These are phyloP conservation scores for Solanum raphanifolium DNA, from an alignment of 257 asterid genomes.

Conservation along the genomic window DNA sequence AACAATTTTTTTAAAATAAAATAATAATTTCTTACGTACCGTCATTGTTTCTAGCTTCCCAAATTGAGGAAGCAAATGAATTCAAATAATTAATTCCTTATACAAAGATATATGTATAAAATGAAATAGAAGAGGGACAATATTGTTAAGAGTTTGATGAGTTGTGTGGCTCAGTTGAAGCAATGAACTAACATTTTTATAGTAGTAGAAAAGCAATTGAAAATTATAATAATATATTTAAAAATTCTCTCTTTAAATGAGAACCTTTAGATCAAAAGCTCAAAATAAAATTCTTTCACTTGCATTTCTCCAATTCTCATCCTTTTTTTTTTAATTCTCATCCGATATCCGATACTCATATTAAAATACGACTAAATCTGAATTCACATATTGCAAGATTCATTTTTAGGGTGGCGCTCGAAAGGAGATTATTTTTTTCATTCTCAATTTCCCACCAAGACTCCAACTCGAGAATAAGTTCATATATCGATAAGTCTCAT, in stretches of 20 bases:
- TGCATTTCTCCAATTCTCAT: not conserved
- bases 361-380: not conserved
- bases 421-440: not conserved
- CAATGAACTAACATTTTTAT: not conserved
- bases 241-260: not conserved
- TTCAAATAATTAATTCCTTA: not conserved
- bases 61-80: not conserved
- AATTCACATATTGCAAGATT: not conserved
- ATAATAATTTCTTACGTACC: not conserved
- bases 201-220: not conserved
- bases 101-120: not conserved
- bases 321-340: not conserved
- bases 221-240: not conserved
- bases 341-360: accelerated
- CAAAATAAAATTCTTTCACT: not conserved
- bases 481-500: not conserved
- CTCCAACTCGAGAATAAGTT: not conserved
- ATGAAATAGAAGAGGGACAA: not conserved
- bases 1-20: not conserved
- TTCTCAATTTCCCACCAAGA: not conserved
- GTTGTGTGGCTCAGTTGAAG: not conserved
- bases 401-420: accelerated
- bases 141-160: not conserved
- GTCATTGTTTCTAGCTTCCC: not conserved
- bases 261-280: not conserved